phyloP scores from a whole-genome alignment of 352 stramenopile species.

The Globisporangium uncinulatum region DNA sequence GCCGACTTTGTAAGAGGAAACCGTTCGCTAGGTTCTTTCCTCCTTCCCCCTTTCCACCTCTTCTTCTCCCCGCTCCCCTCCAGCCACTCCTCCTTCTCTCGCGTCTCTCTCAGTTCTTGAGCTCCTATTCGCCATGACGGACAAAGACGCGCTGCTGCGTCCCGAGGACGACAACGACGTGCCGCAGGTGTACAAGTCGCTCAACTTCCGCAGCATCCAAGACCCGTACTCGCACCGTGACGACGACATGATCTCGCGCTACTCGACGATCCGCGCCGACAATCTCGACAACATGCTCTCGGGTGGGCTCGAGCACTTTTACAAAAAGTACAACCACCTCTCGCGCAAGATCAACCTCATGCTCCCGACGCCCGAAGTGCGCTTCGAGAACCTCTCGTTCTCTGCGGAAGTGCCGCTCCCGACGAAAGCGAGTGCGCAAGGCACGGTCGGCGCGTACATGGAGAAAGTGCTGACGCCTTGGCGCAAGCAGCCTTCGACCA shows the following conservation, averaged over 20 bases:
- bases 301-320: conserved; percentile 59
- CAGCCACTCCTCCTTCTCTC: not conserved
- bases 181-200: conserved; percentile 56
- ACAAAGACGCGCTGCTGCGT: conserved; percentile 27
- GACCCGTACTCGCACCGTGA: conserved; percentile 57
- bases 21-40: too few relatives aligned
- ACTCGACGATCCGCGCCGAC: conserved; percentile 55
- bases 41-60: too few relatives aligned
- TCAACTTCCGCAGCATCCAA: conserved; percentile 72
- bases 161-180: conserved; percentile 36
- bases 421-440: conserved; percentile 20
- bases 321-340: conserved; percentile 33
- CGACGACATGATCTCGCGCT: conserved; percentile 40
- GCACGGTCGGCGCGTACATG: conserved; percentile 32
- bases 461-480: conserved; percentile 24
- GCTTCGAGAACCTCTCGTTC: conserved; percentile 53
- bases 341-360: conserved; percentile 46
- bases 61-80: too few relatives aligned
- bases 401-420: conserved; percentile 24
- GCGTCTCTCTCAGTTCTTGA: not conserved
- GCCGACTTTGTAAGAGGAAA: too few relatives aligned
- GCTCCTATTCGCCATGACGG: conserved; percentile 11
- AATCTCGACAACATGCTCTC: conserved; percentile 67
- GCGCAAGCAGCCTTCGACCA: conserved; percentile 19
- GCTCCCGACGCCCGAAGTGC: conserved; percentile 50